Base-by-base conservation (phyloP, 2,329 filamentous ascomycete genomes). In the Akanthomyces dipterigenus region DNA sequence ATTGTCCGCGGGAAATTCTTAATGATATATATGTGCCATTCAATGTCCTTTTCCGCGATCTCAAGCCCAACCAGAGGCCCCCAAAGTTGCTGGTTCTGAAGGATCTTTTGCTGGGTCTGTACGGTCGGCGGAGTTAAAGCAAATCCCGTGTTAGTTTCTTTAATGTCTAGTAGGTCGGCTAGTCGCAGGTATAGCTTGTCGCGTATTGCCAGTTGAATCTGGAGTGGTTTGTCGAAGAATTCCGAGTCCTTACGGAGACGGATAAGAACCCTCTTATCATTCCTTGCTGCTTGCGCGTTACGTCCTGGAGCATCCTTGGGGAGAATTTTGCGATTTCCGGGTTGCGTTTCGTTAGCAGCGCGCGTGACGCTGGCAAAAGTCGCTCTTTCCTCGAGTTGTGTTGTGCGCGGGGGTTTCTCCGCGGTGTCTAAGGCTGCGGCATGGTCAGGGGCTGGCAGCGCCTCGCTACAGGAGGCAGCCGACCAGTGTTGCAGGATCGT, bases 21-120 rank as follows among this genome's bases (percentile, higher is more conserved):
- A 5, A 61, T 28, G 4, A 54, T 42, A 4, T 55, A 61, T 3
- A 42, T 61, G 5, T 55, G 43, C 59, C 50, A 61, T 48, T 61
- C 20, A 16, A 49, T 61, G 16, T 61, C 50, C 11, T 34, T 55
- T 28, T 61, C 59, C 6, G 50, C 50, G 26, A 48, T 24, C 36
- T 40, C 12, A 1, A 42, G 50, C 22, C 40, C 40, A n/a, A 55
- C n/a, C 4, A 36, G 3, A 20, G 58, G 50, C 5, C 58, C 38
- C 49, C 40, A 61, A 3, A 22, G 18, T 20, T 54, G 58, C 38
- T 60, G 57, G 12, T 60, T 11, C 26, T 51, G 26, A 4, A 60
- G 12, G 11, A 60, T 45, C 12, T 43, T 36, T 20, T 54, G 36
- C 20, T 54, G 48, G 48, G 54, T 53, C 28, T 42, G 36, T 11